These are phyloP conservation scores for Lagenidium giganteum DNA, from an alignment of 352 stramenopile species.

Conservation along the genomic window DNA sequence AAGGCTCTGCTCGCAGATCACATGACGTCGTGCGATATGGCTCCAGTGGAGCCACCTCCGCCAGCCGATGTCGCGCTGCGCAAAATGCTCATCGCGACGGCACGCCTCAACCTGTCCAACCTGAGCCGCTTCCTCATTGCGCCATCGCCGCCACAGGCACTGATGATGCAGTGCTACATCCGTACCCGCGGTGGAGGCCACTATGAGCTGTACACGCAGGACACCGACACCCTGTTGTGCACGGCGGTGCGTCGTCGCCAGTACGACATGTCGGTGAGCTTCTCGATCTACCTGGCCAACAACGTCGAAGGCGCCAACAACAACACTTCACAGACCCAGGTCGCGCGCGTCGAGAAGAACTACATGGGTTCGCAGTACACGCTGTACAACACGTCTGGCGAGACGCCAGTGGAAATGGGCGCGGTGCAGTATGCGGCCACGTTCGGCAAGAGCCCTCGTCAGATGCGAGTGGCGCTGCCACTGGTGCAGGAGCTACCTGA, in stretches of 20 bases:
- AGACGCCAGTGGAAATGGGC: slow-evolving; percentile 53
- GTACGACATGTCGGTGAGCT: slow-evolving; percentile 87
- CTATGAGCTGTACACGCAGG: slow-evolving; percentile 84
- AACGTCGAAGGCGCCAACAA: slow-evolving; percentile 28
- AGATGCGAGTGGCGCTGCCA: slow-evolving; percentile 78
- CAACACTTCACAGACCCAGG: slow-evolving; percentile 28
- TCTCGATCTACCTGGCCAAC: slow-evolving; percentile 63
- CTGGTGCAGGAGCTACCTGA: slow-evolving; percentile 38
- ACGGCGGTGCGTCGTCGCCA: slow-evolving; percentile 73
- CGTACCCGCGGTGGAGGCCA: slow-evolving; percentile 72
- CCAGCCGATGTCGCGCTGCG: slow-evolving; percentile 66
- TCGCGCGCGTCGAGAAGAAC: slow-evolving; percentile 82
- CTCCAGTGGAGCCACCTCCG: slow-evolving; percentile 64
- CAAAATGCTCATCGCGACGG: slow-evolving; percentile 47
- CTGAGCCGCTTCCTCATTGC: slow-evolving; percentile 54
- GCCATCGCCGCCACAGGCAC: slow-evolving; percentile 46
- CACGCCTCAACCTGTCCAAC: slow-evolving; percentile 45
- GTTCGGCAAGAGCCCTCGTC: slow-evolving; percentile 80
- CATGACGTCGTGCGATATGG: slow-evolving; percentile 56
- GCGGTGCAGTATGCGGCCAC: slow-evolving; percentile 83
- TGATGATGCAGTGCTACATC: slow-evolving; percentile 88
- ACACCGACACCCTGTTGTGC: slow-evolving; percentile 71
- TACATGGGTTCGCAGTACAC: slow-evolving; percentile 88
- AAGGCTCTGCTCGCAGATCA: slow-evolving; percentile 65
- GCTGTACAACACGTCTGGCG: slow-evolving; percentile 64